A percentile compares a stretch with the other conserved stretches of the same genome.
Evolutionary conservation across 768 basidiomycete genomes (phyloP).

Genomic region (Tylopilus subfusipes): DNA sequence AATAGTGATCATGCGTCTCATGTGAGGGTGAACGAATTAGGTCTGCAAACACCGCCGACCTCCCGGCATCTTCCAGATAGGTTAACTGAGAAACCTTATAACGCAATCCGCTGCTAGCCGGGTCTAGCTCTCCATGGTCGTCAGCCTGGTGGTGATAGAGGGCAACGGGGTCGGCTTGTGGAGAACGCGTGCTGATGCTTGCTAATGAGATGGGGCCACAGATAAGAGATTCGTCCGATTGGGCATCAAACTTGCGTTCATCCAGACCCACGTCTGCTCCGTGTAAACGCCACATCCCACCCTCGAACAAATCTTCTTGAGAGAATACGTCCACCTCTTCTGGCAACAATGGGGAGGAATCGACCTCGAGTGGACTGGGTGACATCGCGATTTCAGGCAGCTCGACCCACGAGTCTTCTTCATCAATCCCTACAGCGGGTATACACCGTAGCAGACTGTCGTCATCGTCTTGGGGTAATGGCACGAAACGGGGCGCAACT

Average conservation of each 20-base stretch:
- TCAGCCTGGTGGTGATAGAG: constrained; percentile 18
- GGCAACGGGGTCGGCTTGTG: constrained; percentile 8
- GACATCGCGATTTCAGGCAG: constrained; percentile 11
- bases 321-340: constrained; percentile 18
- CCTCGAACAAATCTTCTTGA: constrained; percentile 14
- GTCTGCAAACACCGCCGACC: constrained; percentile 1
- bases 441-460: constrained; percentile 18
- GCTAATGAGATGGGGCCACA: constrained; percentile 12
- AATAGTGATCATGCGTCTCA: constrained; percentile 11
- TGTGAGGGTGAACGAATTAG: constrained; percentile 7
- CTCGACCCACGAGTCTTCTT: constrained; percentile 15
- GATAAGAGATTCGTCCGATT: constrained; percentile 29
- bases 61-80: constrained; percentile 19
- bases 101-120: constrained; percentile 9
- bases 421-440: constrained; percentile 2
- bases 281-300: constrained; percentile 11
- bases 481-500: constrained; percentile 1
- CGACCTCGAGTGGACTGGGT: background rate
- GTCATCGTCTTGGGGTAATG: constrained; percentile 19
- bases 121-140: constrained; percentile 5
- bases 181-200: constrained; percentile 16
- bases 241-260: constrained; percentile 6
- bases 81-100: constrained; percentile 12
- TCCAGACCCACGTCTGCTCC: constrained; percentile 5
- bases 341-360: background rate